A percentile compares a stretch with the other conserved stretches of the same genome.
Conservation (phyloP, 495 filamentous ascomycete genomes). For the Rhizodiscina lignyota region DNA sequence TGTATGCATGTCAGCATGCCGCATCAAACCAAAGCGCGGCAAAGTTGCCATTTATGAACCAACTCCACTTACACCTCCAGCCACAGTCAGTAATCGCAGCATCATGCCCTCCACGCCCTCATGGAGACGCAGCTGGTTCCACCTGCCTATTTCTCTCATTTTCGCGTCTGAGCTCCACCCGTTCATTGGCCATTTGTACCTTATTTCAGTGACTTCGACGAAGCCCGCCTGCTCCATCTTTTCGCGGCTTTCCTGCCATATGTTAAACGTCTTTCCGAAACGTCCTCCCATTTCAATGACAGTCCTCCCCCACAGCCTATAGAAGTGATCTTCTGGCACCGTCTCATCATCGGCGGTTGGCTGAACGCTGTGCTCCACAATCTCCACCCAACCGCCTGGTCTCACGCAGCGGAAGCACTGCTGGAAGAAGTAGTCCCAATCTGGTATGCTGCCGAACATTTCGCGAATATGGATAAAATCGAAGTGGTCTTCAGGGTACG, state of each 20-base stretch:
- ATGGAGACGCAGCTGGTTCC: conserved; percentile 11
- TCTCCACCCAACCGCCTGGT: conserved; percentile 19
- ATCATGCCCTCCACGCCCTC: conserved; percentile 13
- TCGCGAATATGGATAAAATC: conserved; percentile 19
- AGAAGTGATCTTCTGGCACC: conserved; percentile 10
- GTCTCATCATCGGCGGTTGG: conserved; percentile 10
- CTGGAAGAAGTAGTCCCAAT: conserved; percentile 13
- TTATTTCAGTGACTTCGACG: conserved; percentile 10
- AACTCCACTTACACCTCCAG: conserved; percentile 6
- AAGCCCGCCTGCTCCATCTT: conserved; percentile 13
- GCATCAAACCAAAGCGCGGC: background rate
- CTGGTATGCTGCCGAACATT: conserved; percentile 13
- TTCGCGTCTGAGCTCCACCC: conserved; percentile 10
- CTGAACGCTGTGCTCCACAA: conserved; percentile 11
- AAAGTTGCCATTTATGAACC: background rate
- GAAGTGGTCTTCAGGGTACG: conserved; percentile 19
- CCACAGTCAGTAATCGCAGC: conserved; percentile 10
- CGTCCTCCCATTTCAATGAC: conserved; percentile 9
- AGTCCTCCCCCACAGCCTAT: conserved; percentile 9
- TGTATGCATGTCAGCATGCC: background rate
- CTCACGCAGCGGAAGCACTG: conserved; percentile 11
- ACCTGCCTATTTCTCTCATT: conserved; percentile 11
- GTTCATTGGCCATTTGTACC: conserved; percentile 12
- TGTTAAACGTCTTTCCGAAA: conserved; percentile 13
- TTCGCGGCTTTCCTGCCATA: conserved; percentile 8